A percentile compares a stretch with the other conserved stretches of the same genome.
Evolutionary conservation across 805 yeast species (phyloP).

Genomic region (Clavispora phyllophila): DNA sequence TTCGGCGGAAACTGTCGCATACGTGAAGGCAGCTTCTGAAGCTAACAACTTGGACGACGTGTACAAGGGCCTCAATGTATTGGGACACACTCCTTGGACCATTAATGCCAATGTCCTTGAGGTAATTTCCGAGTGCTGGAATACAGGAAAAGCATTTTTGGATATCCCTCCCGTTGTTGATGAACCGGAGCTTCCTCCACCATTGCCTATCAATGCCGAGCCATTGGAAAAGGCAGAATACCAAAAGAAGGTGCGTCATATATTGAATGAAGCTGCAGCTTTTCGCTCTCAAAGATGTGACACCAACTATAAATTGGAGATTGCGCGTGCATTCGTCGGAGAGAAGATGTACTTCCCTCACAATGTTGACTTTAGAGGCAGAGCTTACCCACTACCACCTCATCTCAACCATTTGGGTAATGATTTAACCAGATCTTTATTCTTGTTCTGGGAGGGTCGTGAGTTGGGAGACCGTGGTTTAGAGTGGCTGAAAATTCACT

Average conservation of each 20-base stretch:
- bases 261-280: slow-evolving; percentile 57
- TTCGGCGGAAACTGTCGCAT: slow-evolving; percentile 86
- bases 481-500: slow-evolving; percentile 70
- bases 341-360: slow-evolving; percentile 76
- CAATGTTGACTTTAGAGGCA: slow-evolving; percentile 75
- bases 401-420: slow-evolving; percentile 78
- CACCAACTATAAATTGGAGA: slow-evolving; percentile 86
- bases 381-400: slow-evolving; percentile 79
- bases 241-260: slow-evolving; percentile 53
- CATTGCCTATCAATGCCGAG: slow-evolving; percentile 63
- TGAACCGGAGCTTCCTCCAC: slow-evolving; percentile 41
- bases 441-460: slow-evolving; percentile 74
- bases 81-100: slow-evolving; percentile 88
- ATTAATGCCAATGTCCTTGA: slow-evolving; percentile 69
- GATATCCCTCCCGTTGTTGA: slow-evolving; percentile 54
- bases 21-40: slow-evolving; percentile 78
- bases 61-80: slow-evolving; percentile 52
- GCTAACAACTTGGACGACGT: slow-evolving; percentile 60
- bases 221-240: slow-evolving; percentile 68
- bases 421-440: slow-evolving; percentile 68
- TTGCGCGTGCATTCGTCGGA: slow-evolving; percentile 86
- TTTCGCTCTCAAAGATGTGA: slow-evolving; percentile 89
- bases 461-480: slow-evolving; percentile 60
- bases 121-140: slow-evolving; percentile 78
- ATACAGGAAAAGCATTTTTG: slow-evolving; percentile 69